Evolutionary conservation across 257 asterid genomes (phyloP), one percentile per base, ranked within the genome.

Genomic region (Phtheirospermum japonicum): DNA sequence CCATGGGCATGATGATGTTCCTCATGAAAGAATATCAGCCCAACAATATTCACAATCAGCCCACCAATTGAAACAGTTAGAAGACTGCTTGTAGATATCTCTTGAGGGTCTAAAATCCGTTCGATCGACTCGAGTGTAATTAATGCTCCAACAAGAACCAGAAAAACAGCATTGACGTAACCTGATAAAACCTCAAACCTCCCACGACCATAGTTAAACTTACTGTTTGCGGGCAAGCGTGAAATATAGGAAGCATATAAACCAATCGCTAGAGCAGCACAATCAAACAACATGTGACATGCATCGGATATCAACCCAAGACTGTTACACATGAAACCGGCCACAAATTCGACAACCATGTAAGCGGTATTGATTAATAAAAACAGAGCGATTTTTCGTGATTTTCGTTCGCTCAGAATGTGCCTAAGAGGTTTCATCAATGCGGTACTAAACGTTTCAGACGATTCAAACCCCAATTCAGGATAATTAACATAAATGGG

Each of bases 1-100:
- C 97, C 99, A 78, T 93, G 99, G 31, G 97, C 96, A 42, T 82
- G 96, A 76, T 93, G 99, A 75, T 93, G 99, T 78, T 93, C 99
- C 85, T 89, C 99, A 5, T 93, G 99, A 73, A 93, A 93, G 79
- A 93, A 93, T 30, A 93, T 68, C 59, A 93, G 77, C 65, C 99
- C 99, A 1, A 93, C 83, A 42, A 89, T 71, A 61, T 93, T 93
- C 57, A 93, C 99, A 58, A 89, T 66, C 64, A 93, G 83, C n/a
- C 99, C 99, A 2, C 97, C 97, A 61, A 93, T 17, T 4, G 99
- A 93, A 58, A 93, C 99, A 7, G 85, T 56, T 61, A 89, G 71
- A 62, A 93, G 57, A 57, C 99, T 89, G 68, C 73, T 74, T 7
- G 97, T 93, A 26, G 99, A 89, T 71, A 89, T 83, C 80, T 93